Evolutionary conservation across 2,329 filamentous ascomycete genomes (phyloP).

Genomic region (Aspergillus oerlinghausenensis): DNA sequence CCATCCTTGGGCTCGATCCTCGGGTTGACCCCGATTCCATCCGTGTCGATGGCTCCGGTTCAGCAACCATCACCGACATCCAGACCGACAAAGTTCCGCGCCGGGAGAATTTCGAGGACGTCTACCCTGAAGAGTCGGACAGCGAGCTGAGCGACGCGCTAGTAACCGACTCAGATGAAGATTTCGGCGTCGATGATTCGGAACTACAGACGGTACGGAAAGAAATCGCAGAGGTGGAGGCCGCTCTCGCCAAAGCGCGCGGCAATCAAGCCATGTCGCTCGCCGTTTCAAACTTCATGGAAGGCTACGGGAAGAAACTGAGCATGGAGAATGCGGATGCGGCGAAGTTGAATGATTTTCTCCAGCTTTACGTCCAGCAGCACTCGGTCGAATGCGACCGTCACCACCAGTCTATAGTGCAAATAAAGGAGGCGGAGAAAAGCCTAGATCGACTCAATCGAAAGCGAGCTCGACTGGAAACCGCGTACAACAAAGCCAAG

Average conservation of each 20-base stretch:
- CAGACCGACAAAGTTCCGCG: constrained; percentile 56
- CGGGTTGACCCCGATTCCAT: constrained; percentile 54
- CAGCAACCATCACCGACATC: constrained; percentile 59
- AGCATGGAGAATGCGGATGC: constrained; percentile 26
- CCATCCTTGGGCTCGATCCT: constrained; percentile 52
- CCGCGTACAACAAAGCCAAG: constrained; percentile 14
- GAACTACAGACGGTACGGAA: constrained; percentile 19
- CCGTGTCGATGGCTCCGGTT: constrained; percentile 56
- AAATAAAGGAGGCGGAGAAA: constrained; percentile 22
- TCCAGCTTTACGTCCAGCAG: constrained; percentile 31
- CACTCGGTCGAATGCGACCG: constrained; percentile 22
- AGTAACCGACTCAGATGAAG: constrained; percentile 2
- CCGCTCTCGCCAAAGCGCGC: constrained; percentile 27
- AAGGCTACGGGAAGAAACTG: constrained; percentile 32
- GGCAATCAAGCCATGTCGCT: constrained; percentile 20
- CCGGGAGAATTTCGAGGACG: constrained; percentile 50
- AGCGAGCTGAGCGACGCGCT: background rate
- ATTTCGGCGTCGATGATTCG: constrained; percentile 14
- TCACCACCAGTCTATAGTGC: constrained; percentile 19
- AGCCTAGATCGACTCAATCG: constrained; percentile 15
- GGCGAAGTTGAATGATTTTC: constrained; percentile 28
- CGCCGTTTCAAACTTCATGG: constrained; percentile 26
- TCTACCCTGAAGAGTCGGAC: constrained; percentile 39
- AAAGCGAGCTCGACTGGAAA: constrained; percentile 12
- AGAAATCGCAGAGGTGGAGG: constrained; percentile 28